phyloP scores from a whole-genome alignment of 768 basidiomycete genomes.

The Flagelloscypha sp. region DNA sequence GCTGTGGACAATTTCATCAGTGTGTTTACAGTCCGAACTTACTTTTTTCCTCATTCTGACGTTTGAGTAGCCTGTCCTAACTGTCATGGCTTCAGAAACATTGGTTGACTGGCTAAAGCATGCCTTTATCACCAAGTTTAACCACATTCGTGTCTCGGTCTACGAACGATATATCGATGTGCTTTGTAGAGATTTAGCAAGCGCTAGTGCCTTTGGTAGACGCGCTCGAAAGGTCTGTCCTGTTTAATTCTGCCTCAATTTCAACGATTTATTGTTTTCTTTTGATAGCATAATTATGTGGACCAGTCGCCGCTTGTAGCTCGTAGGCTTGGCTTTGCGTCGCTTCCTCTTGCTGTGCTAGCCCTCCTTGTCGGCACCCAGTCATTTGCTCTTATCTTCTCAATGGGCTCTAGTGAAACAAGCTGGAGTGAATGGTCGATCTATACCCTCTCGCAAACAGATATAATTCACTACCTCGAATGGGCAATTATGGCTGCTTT shows the following conservation, averaged over 20 bases:
- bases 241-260: background rate
- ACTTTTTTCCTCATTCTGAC: background rate
- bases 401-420: constrained; percentile 29
- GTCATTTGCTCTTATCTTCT: constrained; percentile 53
- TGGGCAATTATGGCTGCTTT: constrained; percentile 58
- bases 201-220: constrained; percentile 63
- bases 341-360: constrained; percentile 84
- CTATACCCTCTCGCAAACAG: constrained; percentile 36
- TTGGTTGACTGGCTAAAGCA: constrained; percentile 98
- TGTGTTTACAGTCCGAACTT: constrained; percentile 29
- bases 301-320: constrained; percentile 95
- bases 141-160: constrained; percentile 91
- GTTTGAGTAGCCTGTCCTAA: constrained; percentile 69
- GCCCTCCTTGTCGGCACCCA: constrained; percentile 70
- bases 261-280: constrained; percentile 3
- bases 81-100: constrained; percentile 87
- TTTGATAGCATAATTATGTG: constrained; percentile 69
- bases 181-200: constrained; percentile 85
- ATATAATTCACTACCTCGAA: constrained; percentile 46
- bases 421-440: constrained; percentile 37
- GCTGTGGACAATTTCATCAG: constrained; percentile 85
- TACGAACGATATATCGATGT: constrained; percentile 96
- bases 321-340: constrained; percentile 87
- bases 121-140: constrained; percentile 99
- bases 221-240: constrained; percentile 56